Evolutionary conservation across 768 basidiomycete genomes (phyloP).

Genomic region (Suillus subluteus): DNA sequence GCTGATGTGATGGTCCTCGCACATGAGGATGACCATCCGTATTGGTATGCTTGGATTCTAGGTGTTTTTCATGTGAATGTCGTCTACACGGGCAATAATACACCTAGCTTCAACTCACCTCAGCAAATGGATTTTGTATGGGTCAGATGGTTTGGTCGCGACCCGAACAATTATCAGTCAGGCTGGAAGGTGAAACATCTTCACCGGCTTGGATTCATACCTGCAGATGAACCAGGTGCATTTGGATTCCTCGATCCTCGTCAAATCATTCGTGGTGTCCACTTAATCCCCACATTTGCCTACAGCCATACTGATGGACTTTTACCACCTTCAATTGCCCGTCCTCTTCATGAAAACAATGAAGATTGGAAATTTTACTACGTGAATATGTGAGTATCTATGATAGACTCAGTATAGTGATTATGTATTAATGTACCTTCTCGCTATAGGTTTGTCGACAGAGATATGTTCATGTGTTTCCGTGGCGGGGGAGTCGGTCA

Average conservation of each 20-base stretch:
- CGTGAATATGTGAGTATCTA: constrained; percentile 36
- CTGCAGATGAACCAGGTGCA: not conserved
- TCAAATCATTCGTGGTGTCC: constrained; percentile 38
- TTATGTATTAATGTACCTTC: not conserved
- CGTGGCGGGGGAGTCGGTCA: constrained; percentile 37
- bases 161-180: not conserved
- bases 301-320: constrained; percentile 20
- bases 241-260: not conserved
- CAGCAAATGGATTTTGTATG: too few species aligned
- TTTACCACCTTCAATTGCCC: constrained; percentile 8
- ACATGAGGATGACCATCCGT: too few species aligned
- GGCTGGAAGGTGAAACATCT: not conserved
- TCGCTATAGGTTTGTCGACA: constrained; percentile 39
- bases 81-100: too few species aligned
- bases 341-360: constrained; percentile 14
- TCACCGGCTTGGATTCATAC: not conserved
- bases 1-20: not conserved
- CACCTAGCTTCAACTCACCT: too few species aligned
- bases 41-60: too few species aligned
- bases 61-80: too few species aligned
- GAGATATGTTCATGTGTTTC: constrained; percentile 36
- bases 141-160: too few species aligned
- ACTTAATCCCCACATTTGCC: constrained; percentile 45
- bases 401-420: not conserved
- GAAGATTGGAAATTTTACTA: constrained; percentile 36